phyloP scores from a whole-genome alignment of 2,329 filamentous ascomycete genomes.

The Chaetomium globosum region DNA sequence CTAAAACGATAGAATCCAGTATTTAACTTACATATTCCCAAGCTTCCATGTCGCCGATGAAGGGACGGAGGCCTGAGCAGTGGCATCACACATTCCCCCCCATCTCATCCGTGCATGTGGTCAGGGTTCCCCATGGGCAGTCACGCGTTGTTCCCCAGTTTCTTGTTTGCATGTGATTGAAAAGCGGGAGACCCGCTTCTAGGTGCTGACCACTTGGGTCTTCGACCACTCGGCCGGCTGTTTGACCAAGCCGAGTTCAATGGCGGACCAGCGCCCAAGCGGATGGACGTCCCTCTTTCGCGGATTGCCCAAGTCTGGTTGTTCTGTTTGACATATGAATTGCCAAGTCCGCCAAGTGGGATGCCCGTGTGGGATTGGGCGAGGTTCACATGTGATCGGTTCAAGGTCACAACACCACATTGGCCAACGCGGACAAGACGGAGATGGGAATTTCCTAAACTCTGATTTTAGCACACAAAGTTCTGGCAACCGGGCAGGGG shows the following conservation, averaged over 20 bases:
- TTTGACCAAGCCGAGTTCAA: not conserved
- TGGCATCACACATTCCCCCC: not conserved
- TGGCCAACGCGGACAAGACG: not conserved
- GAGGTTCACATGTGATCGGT: conserved; percentile 17
- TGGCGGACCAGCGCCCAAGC: not conserved
- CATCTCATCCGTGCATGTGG: not conserved
- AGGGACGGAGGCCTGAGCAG: not conserved
- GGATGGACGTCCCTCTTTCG: not conserved
- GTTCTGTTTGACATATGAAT: not conserved
- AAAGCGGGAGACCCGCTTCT: conserved; percentile 6
- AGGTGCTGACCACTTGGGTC: not conserved
- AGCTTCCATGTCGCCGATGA: too few relatives aligned
- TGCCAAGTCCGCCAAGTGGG: conserved; percentile 7
- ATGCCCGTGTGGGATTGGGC: not conserved
- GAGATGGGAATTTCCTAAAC: not conserved
- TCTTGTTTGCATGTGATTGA: conserved; percentile 29
- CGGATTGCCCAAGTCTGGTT: not conserved
- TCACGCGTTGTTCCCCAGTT: conserved; percentile 25
- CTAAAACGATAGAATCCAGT: not conserved
- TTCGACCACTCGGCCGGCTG: conserved; percentile 10
- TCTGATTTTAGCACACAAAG: not conserved
- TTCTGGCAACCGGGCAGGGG: not conserved
- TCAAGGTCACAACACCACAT: not conserved
- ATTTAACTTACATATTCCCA: too few relatives aligned
- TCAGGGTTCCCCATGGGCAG: conserved; percentile 31